These are phyloP conservation scores for Dactylorhiza incarnata DNA, from an alignment of 106 monocot species.

Conservation along the genomic window DNA sequence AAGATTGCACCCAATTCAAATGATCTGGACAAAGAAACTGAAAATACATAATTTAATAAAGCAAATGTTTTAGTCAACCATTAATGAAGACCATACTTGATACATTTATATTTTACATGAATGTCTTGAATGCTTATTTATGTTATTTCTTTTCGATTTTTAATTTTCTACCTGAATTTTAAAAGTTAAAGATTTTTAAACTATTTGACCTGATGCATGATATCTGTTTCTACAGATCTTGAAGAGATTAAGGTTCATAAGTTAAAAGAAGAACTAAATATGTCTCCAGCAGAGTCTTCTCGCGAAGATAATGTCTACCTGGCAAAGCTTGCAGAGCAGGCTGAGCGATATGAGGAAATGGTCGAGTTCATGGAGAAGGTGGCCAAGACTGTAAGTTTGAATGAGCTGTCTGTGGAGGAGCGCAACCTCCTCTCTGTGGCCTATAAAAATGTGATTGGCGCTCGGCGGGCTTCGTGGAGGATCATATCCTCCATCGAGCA, in stretches of 20 bases:
- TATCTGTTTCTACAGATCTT: background rate
- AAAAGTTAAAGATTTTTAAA: background rate
- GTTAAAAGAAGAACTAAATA: background rate
- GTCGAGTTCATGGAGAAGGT: conserved; percentile 61
- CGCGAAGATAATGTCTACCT: conserved; percentile 45
- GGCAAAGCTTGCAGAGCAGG: conserved; percentile 58
- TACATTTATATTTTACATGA: background rate
- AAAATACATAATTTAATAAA: too few relatives aligned
- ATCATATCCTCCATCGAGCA: conserved; percentile 63
- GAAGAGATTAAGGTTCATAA: background rate
- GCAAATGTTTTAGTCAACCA: too few relatives aligned
- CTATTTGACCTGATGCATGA: background rate
- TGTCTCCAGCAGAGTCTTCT: conserved; percentile 15
- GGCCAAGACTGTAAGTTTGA: conserved; percentile 28
- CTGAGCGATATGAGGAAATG: conserved; percentile 61
- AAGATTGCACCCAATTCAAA: too few relatives aligned
- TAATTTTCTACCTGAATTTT: background rate
- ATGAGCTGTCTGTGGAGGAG: conserved; percentile 56
- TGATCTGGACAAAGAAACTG: too few relatives aligned
- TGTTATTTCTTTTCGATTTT: background rate
- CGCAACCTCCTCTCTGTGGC: conserved; percentile 51
- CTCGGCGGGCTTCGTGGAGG: conserved; percentile 55
- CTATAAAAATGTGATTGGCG: conserved; percentile 56
- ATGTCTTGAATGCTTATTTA: background rate
- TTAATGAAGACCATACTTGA: background rate